Percentiles rank a stretch among this genome's conserved stretches.
phyloP scores from a whole-genome alignment of 176 grass and related monocot species.

The Zea luxurians region DNA sequence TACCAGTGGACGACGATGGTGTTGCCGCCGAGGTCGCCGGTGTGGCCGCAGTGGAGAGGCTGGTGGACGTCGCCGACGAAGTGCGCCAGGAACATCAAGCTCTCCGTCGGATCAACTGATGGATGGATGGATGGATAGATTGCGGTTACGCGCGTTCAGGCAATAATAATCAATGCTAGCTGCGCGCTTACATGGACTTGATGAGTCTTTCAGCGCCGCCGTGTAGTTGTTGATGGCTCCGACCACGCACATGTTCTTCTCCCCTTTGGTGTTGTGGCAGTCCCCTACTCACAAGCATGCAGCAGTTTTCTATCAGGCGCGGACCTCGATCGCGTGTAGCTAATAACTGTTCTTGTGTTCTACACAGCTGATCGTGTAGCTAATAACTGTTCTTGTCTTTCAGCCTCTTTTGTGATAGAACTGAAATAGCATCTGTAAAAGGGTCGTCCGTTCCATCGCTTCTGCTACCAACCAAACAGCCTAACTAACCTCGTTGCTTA shows the following conservation, averaged over 20 bases:
- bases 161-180: too few species aligned
- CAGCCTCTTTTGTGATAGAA: neutral
- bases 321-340: too few species aligned
- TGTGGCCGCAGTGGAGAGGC: conserved; percentile 53
- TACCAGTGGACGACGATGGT: conserved; percentile 65
- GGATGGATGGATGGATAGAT: too few species aligned
- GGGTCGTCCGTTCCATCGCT: neutral
- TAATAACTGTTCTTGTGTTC: too few species aligned
- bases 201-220: conserved; percentile 35
- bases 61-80: conserved; percentile 74
- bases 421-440: neutral
- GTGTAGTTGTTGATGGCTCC: conserved; percentile 88
- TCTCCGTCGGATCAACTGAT: conserved; percentile 40
- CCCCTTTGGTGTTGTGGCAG: conserved; percentile 53
- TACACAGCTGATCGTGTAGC: too few species aligned
- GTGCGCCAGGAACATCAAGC: conserved; percentile 68
- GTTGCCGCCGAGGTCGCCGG: conserved; percentile 52
- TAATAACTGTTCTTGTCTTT: neutral
- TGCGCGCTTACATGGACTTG: conserved; percentile 42
- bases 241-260: conserved; percentile 60
- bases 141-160: too few species aligned
- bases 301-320: too few species aligned
- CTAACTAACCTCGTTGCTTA: neutral
- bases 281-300: conserved; percentile 41
- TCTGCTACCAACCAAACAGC: neutral